Conservation (phyloP, 2,329 filamentous ascomycete genomes). For the Ophiocordyceps unilateralis region DNA sequence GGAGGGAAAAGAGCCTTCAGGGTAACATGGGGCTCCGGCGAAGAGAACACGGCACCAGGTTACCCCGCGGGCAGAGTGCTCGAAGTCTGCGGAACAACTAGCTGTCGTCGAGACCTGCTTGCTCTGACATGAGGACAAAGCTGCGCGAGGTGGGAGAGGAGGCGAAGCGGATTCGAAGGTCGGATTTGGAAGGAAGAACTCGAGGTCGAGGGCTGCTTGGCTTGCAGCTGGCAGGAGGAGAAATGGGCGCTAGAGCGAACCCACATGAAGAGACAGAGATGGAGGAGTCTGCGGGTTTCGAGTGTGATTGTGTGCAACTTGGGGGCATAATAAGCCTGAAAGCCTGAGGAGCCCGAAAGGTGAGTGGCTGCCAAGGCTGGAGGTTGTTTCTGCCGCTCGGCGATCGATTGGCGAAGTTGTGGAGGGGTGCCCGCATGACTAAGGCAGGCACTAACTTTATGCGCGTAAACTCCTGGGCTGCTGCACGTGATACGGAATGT, state of each 20-base stretch:
- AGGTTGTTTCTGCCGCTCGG: background rate
- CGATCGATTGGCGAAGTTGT: background rate
- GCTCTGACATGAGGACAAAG: background rate
- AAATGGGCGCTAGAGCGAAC: background rate
- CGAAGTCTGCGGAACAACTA: background rate
- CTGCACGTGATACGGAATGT: background rate
- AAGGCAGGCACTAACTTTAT: background rate
- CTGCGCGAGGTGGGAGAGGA: background rate
- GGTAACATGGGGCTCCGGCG: background rate
- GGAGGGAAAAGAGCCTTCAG: background rate
- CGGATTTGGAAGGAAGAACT: background rate
- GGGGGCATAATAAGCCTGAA: background rate
- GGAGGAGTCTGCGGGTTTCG: background rate
- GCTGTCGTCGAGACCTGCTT: background rate
- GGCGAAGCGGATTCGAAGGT: background rate
- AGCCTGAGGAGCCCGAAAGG: background rate
- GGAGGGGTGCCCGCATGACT: background rate
- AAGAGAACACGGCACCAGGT: background rate
- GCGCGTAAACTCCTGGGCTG: background rate
- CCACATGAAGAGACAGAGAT: background rate
- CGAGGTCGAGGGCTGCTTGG: background rate
- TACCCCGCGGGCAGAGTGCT: background rate
- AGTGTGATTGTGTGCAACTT: background rate
- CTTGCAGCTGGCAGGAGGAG: background rate
- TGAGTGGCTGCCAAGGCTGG: background rate